Evolutionary conservation across 2,329 filamentous ascomycete species (phyloP).

Genomic region (Dryadomyces quercus-mongolicae): DNA sequence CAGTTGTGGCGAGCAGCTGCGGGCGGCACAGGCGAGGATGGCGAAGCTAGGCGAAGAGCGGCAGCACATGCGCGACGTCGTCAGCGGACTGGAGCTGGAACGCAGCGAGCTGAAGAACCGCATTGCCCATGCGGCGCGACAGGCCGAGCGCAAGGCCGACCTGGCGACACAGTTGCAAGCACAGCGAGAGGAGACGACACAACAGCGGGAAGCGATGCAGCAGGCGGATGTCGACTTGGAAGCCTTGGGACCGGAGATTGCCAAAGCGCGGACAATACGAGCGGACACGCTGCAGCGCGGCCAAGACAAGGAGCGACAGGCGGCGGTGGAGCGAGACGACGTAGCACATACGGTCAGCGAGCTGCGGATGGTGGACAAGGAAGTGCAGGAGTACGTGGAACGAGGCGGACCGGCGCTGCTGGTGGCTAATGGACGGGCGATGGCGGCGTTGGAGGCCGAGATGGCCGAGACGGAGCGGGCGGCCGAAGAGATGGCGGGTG

Average conservation of each 20-base stretch:
- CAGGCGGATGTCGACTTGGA: constrained; percentile 62
- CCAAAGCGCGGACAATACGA: constrained; percentile 61
- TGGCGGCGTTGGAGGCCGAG: constrained; percentile 53
- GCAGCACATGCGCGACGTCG: constrained; percentile 56
- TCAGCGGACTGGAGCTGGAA: constrained; percentile 64
- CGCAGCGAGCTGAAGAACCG: constrained; percentile 63
- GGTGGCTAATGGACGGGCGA: constrained; percentile 54
- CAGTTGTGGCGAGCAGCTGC: constrained; percentile 52
- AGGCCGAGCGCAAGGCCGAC: constrained; percentile 69
- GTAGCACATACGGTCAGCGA: constrained; percentile 66
- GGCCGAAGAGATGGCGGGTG: constrained; percentile 50
- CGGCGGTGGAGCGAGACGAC: constrained; percentile 58
- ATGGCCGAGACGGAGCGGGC: constrained; percentile 56
- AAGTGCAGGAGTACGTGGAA: constrained; percentile 70
- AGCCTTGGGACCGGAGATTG: constrained; percentile 60
- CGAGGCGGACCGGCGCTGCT: constrained; percentile 64
- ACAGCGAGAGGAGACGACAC: constrained; percentile 52
- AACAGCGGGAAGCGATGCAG: constrained; percentile 59
- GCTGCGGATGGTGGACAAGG: constrained; percentile 60
- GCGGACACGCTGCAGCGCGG: constrained; percentile 66
- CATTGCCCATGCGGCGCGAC: constrained; percentile 55
- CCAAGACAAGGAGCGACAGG: constrained; percentile 57
- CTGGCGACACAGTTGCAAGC: constrained; percentile 61
- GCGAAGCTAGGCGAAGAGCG: constrained; percentile 55
- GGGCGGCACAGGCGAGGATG: constrained; percentile 49